A percentile compares a stretch with the other conserved stretches of the same genome.
Evolutionary conservation across 345 rosid genomes (phyloP).

Genomic region (Citrus glauca): DNA sequence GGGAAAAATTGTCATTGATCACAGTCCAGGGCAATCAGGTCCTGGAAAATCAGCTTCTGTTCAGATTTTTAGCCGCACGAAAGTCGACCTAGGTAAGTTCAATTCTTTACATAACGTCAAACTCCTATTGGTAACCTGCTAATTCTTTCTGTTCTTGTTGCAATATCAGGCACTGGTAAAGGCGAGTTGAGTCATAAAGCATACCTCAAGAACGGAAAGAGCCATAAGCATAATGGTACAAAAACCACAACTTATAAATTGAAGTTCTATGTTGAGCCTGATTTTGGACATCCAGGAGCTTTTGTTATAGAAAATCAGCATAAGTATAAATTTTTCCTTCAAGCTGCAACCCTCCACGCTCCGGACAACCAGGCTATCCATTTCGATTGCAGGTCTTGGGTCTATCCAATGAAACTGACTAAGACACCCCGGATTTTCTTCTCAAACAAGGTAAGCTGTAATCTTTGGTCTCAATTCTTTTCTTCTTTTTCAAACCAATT

Average conservation of each 20-base stretch:
- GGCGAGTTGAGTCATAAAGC: constrained; percentile 46
- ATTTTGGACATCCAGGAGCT: constrained; percentile 56
- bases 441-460: constrained; percentile 36
- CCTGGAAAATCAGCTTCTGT: constrained; percentile 50
- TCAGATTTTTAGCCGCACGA: constrained; percentile 38
- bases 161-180: constrained; percentile 29
- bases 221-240: constrained; percentile 23
- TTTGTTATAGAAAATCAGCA: constrained; percentile 35
- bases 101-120: neutral
- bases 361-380: constrained; percentile 17
- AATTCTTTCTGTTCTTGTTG: neutral
- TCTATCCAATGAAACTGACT: constrained; percentile 44
- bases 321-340: constrained; percentile 51
- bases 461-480: neutral
- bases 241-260: constrained; percentile 28
- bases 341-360: constrained; percentile 30
- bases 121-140: neutral
- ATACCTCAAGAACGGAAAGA: constrained; percentile 30
- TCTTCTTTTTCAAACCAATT: neutral
- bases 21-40: constrained; percentile 34
- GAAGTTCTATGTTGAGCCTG: constrained; percentile 29
- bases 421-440: constrained; percentile 44
- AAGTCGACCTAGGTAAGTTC: constrained; percentile 46
- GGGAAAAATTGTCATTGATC: constrained; percentile 35
- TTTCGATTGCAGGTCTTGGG: constrained; percentile 59